These are phyloP conservation scores for Lactarius evosmus DNA, from an alignment of 768 basidiomycete genomes.

Conservation along the genomic window DNA sequence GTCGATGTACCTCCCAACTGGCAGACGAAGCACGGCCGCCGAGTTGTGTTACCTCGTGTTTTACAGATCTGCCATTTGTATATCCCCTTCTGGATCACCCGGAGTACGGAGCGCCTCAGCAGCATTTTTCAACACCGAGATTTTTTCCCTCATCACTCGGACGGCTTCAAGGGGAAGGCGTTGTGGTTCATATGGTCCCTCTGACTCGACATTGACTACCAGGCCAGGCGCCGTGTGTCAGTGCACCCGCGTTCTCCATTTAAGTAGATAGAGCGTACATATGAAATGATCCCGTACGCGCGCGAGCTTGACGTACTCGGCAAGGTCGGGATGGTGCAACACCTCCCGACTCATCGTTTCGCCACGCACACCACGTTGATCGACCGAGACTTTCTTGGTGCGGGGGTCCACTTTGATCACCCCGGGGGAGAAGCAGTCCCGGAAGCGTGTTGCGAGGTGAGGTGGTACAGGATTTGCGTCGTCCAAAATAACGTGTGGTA, in stretches of 20 bases:
- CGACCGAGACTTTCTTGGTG: constrained; percentile 60
- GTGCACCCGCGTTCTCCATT: neutral
- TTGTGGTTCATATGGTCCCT: constrained; percentile 84
- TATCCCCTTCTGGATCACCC: constrained; percentile 39
- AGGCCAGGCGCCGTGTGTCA: constrained; percentile 12
- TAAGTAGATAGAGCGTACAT: constrained; percentile 49
- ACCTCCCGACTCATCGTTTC: constrained; percentile 94
- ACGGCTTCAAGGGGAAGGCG: constrained; percentile 78
- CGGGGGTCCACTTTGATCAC: constrained; percentile 62
- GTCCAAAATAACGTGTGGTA: constrained; percentile 74
- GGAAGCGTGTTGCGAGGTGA: constrained; percentile 76
- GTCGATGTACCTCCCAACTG: neutral
- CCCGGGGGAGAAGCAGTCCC: constrained; percentile 81
- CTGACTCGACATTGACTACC: constrained; percentile 85
- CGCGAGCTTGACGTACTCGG: constrained; percentile 74
- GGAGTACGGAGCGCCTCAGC: constrained; percentile 55
- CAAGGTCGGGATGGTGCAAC: constrained; percentile 86
- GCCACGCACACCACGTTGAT: constrained; percentile 62
- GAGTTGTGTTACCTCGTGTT: neutral
- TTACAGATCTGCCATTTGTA: constrained; percentile 50
- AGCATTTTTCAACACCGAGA: constrained; percentile 54
- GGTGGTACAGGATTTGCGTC: constrained; percentile 73
- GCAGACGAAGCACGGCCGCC: neutral
- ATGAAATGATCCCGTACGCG: constrained; percentile 91
- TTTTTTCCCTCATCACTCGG: constrained; percentile 78